Evolutionary conservation across 164 flowering plant genomes (phyloP), one percentile per base, ranked within the genome.

Genomic region (grape (Vitis vinifera)): DNA sequence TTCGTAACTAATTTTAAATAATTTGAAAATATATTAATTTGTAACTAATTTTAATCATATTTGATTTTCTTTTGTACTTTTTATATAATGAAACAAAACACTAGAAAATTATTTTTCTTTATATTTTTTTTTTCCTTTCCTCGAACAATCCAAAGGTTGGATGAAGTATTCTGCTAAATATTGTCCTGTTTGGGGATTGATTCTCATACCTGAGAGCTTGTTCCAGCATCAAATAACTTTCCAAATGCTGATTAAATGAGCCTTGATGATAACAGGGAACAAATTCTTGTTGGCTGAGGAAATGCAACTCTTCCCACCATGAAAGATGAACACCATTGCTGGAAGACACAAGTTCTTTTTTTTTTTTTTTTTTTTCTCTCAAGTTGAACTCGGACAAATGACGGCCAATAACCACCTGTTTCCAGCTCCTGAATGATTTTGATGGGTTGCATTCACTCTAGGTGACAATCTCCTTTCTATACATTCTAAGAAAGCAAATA

Each of bases 271-370:
- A 57, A 30, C 84, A 84, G 88, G 85, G 76, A 15, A 61, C 68
- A 19, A 72, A 62, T 31, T 78, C 85, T 48, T 84, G 90, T 72
- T 86, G 88, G 90, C 77, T 72, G 17, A 76, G 84, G 67, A 53
- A 63, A 48, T 67, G 74, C 68, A 76, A 51, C 51, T 50, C 76
- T 60, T 51, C 19, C 60, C 55, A 68, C 47, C 68, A 74, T n/a
- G 77, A 68, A 74, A 75, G 74, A 69, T 79, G 74, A 81, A 53
- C n/a, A n/a, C 27, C 9, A 49, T 23, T 55, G 48, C 11, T n/a
- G 15, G 19, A 37, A 10, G 51, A 47, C 10, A 60, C 53, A 19
- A 19, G 53, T 17, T 47, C 13, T 10, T 6, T 47, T 55, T 27
- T 31, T 31, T 37, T 37, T 37, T 3, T 6, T 13, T 29, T 10